A percentile compares a stretch with the other conserved stretches of the same genome.
Conservation (phyloP, 75 land plant species). For the Isoetes taiwanensis region DNA sequence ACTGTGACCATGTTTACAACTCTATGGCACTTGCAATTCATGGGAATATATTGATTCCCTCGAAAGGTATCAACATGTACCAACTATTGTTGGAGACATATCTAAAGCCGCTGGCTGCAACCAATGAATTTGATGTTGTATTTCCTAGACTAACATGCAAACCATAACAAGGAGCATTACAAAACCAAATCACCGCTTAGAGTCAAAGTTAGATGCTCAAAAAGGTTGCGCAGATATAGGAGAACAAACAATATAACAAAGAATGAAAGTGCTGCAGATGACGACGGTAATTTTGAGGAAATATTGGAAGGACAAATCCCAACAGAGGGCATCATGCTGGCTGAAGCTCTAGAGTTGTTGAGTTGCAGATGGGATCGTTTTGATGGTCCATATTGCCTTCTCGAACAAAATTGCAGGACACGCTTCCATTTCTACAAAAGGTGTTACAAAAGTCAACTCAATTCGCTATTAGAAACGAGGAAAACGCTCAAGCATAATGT, state of each 20-base stretch:
- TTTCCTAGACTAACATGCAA: constrained; percentile 25
- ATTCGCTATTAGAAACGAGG: constrained; percentile 61
- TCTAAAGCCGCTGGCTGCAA: constrained; percentile 53
- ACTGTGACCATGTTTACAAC: constrained; percentile 77
- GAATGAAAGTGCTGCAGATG: constrained; percentile 49
- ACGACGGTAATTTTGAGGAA: constrained; percentile 74
- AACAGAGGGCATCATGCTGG: constrained; percentile 35
- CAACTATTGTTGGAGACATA: constrained; percentile 81
- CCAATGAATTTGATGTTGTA: constrained; percentile 55
- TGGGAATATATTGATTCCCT: no score
- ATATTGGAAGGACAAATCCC: constrained; percentile 20
- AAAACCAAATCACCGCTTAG: constrained; percentile 24
- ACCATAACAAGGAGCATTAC: constrained; percentile 16
- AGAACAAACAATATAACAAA: constrained; percentile 32
- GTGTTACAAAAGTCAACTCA: constrained; percentile 77
- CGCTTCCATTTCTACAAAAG: constrained; percentile 81
- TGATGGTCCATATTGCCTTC: constrained; percentile 85
- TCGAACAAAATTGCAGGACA: constrained; percentile 71
- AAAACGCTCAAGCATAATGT: constrained; percentile 63
- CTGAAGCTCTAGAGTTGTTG: constrained; percentile 50
- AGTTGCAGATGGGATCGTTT: constrained; percentile 83
- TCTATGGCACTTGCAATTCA: constrained; percentile 10
- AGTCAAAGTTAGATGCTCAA: constrained; percentile 28
- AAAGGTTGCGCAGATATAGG: constrained; percentile 76
- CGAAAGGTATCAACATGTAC: constrained; percentile 45